Conservation (phyloP, 1,284 basidiomycete species). For the Sporisorium sorghi region DNA sequence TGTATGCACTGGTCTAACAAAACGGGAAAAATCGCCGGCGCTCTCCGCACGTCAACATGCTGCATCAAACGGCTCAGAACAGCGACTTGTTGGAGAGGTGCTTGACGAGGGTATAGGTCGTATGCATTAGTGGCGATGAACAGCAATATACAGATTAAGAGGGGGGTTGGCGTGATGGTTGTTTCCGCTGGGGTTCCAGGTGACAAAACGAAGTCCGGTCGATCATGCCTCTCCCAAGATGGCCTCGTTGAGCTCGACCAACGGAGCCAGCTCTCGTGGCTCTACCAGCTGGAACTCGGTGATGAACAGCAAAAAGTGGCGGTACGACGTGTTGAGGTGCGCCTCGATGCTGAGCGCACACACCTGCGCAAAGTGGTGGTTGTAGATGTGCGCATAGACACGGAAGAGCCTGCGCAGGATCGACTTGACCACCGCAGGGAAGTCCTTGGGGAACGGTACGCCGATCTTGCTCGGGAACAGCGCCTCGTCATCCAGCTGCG, state of each 20-base stretch:
- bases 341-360: conserved; percentile 98
- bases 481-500: conserved; percentile 88
- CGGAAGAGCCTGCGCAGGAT: conserved; percentile 93
- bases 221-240: conserved; percentile 74
- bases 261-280: conserved; percentile 92
- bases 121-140: background rate
- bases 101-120: conserved; percentile 4
- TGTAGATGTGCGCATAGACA: conserved; percentile 98
- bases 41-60: background rate
- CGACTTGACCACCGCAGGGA: conserved; percentile 89
- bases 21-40: background rate
- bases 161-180: background rate
- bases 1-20: background rate
- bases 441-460: conserved; percentile 90
- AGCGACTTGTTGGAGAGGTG: background rate
- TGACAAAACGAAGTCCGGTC: background rate
- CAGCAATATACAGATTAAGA: conserved; percentile 13
- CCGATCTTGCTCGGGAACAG: conserved; percentile 96
- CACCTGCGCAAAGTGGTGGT: conserved; percentile 98
- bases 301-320: conserved; percentile 96
- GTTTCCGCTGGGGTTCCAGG: background rate
- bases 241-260: conserved; percentile 95
- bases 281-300: conserved; percentile 98
- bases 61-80: too few relatives aligned
- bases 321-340: conserved; percentile 97